Evolutionary conservation across 2,329 filamentous ascomycete genomes (phyloP), one percentile per base, ranked within the genome.

Genomic region (Geosmithia putterillii): DNA sequence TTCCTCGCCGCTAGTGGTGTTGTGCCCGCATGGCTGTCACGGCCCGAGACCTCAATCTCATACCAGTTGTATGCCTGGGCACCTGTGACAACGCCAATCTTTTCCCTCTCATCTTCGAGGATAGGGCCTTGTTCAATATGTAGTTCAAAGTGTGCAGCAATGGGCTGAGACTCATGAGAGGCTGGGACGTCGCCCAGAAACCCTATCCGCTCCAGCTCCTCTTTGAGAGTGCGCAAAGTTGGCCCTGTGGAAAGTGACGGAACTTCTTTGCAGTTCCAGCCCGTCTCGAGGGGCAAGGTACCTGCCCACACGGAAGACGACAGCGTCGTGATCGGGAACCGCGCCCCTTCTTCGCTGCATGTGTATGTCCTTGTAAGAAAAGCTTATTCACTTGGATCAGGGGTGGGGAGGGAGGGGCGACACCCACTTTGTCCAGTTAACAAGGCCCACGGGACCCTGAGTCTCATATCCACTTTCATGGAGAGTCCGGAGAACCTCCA

Each of bases 101-200:
- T 54, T 25, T 1, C 47, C 45, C 7, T 49, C 46, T 44, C 32
- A 15, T 46, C 42, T 42, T 89, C 79, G 1, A 94, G 70, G 28
- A 86, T 75, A 0, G 85, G 84, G 0, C 85, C 85, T 58, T 90
- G 86, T 57, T 90, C 86, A 46, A 89, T 88, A 55, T 92, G 86
- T 9, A 92, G 69, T 58, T 90, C 85, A 53, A 90, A 89, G 58
- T 90, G 84, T 1, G 83, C 84, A 1, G 75, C 79, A 62, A 88
- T 76, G 0, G 81, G 81, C n/a, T 51, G 50, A 2, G 53, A n/a
- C 19, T 47, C 39, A 15, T 49, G 48, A 23, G 46, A 48, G 1
- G 45, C 47, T 3, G 45, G 42, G 1, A 67, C 60, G 0, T 58
- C 50, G 18, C 83, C 83, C 0, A 86, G 62, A 50, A 83, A 88